Base-by-base conservation (phyloP, 1,139 yeast genomes). In the Suhomyces anneliseae region DNA sequence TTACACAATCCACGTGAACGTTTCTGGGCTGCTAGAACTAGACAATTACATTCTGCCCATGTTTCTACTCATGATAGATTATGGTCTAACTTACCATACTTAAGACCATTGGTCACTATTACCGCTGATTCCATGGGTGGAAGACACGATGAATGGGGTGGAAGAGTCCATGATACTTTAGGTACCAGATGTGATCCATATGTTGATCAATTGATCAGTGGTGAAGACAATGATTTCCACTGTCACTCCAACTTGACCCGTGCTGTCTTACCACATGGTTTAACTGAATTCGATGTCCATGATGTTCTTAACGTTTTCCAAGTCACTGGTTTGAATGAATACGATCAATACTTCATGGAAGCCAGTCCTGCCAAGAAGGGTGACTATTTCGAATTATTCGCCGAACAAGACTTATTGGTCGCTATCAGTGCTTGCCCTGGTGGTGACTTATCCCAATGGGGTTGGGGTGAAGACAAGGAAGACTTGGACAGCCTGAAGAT, bases 361-460 rank as follows among this genome's bases (percentile, higher is more conserved):
- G 78, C 87, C 0, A 81, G 85, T 55, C 88, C 88, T 4, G 82
- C 87, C 4, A 68, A 73, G 27, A 63, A 68, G 35, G 76, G 73
- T 14, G 89, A 83, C 60, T 81, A 79, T 59, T 82, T 83, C 56
- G 88, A 83, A 63, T 72, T 81, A 60, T 83, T 82, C 64, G 87
- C 87, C 2, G 89, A 83, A 59, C 79, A 79, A 40, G 88, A 83
- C 55, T 66, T 83, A 45, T 65, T 83, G 45, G 82, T 84, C 50
- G 89, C 88, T 6, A 74, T 83, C 43, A 77, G 83, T 48, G 85
- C 87, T 6, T 83, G 88, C 60, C 88, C 88, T 2, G 89, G 88
- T 37, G 89, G 89, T 12, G 88, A 83, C 59, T 68, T 83, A 47
- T 79, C 85, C 14, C 72, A 74, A 50, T 83, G 88, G 88, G 87